Base-by-base conservation (phyloP, 169 alveolate genomes). In the Cyclospora cayetanensis region DNA sequence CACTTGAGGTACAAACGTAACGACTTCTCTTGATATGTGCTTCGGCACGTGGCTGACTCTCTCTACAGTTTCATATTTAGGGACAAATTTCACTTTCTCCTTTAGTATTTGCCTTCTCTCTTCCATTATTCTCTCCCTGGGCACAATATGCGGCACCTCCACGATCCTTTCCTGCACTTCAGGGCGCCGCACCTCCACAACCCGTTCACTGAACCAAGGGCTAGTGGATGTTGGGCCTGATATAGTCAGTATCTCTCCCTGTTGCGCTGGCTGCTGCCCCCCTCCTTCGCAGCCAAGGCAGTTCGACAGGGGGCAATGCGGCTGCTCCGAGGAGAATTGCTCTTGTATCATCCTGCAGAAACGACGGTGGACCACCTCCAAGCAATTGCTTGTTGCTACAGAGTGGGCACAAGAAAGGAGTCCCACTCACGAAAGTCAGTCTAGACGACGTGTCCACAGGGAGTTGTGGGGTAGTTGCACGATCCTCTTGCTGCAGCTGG, bases 1-100 rank as follows among this genome's bases (percentile, higher is more conserved):
- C 1, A 86, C 77, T 66, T 88, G 92, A 1, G 92, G 92, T 0
- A 88, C 92, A 1, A 52, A 65, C 5, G 83, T 70, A 25, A 53
- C 3, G 1, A 50, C 63, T 39, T 88, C 92, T 74, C 29, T 22
- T 25, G 80, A 72, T 2, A 88, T 29, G 43, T 41, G 68, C 18
- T 74, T 74, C 29, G 92, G 88, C n/a, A 88, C 41, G 3, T 72
- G 87, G 25, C n/a, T 41, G 12, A 88, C 25, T 18, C 92, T 43
- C 25, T 88, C 89, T 1, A 70, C 35, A 2, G 84, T 52, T 46
- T 88, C 82, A 39, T 15, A 31, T 11, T 53, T 70, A 0, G 92
- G 92, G 12, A 88, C 82, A 39, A 15, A 65, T 4, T 43, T 37
- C 1, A 88, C 70, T 39, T 88, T 88, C 53, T 88, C 92, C 29